These are phyloP conservation scores for Cyclanthera cordifolia DNA, from an alignment of 306 rosid species.

Conservation along the genomic window DNA sequence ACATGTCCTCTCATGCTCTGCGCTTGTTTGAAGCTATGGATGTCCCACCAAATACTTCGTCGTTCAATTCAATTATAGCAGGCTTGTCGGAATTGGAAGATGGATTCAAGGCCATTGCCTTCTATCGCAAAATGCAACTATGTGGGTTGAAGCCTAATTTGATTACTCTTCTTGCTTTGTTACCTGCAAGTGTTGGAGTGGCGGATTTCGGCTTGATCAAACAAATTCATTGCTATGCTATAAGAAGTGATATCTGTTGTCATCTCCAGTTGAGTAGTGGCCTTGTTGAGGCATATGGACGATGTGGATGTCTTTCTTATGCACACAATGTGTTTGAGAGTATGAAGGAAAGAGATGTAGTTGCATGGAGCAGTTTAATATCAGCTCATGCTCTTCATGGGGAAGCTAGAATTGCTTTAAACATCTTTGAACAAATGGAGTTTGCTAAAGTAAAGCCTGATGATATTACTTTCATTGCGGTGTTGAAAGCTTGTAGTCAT, in stretches of 20 bases:
- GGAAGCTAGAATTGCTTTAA: constrained; percentile 47
- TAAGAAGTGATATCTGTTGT: constrained; percentile 30
- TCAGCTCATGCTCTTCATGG: constrained; percentile 67
- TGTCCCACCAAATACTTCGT: constrained; percentile 34
- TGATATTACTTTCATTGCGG: constrained; percentile 50
- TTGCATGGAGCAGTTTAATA: constrained; percentile 66
- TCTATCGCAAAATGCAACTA: constrained; percentile 35
- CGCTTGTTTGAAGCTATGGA: constrained; percentile 39
- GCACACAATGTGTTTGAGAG: constrained; percentile 26
- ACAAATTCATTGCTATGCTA: constrained; percentile 57
- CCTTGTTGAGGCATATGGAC: constrained; percentile 62
- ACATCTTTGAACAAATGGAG: constrained; percentile 42
- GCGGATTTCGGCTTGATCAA: constrained; percentile 45
- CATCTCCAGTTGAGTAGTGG: constrained; percentile 53
- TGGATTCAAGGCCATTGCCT: constrained; percentile 33
- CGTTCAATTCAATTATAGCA: constrained; percentile 50
- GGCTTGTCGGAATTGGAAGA: constrained; percentile 25
- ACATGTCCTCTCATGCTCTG: constrained; percentile 25
- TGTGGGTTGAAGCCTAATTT: constrained; percentile 31
- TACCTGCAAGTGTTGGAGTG: constrained; percentile 42
- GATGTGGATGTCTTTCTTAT: constrained; percentile 43
- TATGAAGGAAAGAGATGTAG: constrained; percentile 48
- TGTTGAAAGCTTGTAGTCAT: constrained; percentile 69
- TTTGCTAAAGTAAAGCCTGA: constrained; percentile 43
- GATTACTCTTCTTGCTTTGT: constrained; percentile 54